Evolutionary conservation across 345 rosid species (phyloP), one percentile per base, ranked within the genome.

Genomic region (Linum tenue): DNA sequence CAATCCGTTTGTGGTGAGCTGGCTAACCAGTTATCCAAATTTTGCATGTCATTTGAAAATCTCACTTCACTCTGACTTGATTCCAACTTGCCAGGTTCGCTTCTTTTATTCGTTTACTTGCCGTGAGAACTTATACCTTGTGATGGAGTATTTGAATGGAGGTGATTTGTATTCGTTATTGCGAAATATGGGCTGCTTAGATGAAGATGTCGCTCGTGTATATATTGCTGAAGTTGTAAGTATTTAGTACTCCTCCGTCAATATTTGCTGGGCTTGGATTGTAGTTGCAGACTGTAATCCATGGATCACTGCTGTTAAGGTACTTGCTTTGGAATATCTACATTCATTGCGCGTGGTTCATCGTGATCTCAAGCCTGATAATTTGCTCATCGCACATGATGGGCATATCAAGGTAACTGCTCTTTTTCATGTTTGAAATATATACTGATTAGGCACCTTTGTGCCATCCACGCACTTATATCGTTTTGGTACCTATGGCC

Each of bases 1-100:
- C 73, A 95, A 95, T 76, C 99, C 99, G 68, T 95, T 95, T 87
- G 99, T 95, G 99, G 99, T 95, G 80, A 91, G 99, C 73, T 73
- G 76, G 77, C 79, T 78, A 70, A 61, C 82, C 77, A 72, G 65
- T 42, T 59, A 68, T 72, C n/a, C 70, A 36, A 64, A 60, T 61
- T 78, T 65, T 64, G 55, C 50, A 62, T 74, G 60, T 55, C 39
- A 58, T 64, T 68, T 66, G 68, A 55, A 61, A 50, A 51, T 64
- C n/a, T 64, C 73, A 7, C 70, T 67, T 65, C 56, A 37, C 55
- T 75, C 42, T 80, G 70, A 78, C 72, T 58, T 69, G 40, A 62
- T 64, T 73, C 63, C 53, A 70, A 67, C 73, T 72, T 73, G 16
- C 64, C 86, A 95, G 99, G 99, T 95, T 66, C 97, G 99, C 65